Evolutionary conservation across 768 basidiomycete species (phyloP), one percentile per base, ranked within the genome.

Genomic region (Cyclocybe cylindracea): DNA sequence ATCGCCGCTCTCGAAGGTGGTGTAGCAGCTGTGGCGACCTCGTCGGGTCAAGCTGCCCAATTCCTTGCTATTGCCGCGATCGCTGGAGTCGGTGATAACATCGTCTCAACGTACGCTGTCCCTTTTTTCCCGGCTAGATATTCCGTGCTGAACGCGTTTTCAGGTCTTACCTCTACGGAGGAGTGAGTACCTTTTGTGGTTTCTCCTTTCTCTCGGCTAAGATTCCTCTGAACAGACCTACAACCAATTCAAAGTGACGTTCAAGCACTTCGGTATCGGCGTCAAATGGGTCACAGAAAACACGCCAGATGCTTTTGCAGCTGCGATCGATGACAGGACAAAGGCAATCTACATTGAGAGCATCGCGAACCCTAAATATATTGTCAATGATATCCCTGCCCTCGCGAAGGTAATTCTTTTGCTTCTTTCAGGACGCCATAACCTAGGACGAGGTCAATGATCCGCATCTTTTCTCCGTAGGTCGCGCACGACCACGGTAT

Each of bases 1-100:
- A 84, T 91, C 24, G 85, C 87, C 4, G 86, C 86, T 0, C 76
- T 92, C n/a, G 91, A 93, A 66, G 87, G 88, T 9, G 91, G 91
- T 19, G 74, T 73, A 1, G 89, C 87, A 1, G 90, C 90, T 5
- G 77, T 92, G 3, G 89, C 89, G 2, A 77, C 84, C 0, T 71
- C 87, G 3, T 87, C 85, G 48, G 91, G 90, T 0, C 89, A 90
- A 63, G 73, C 86, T 6, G 91, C 89, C 0, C 89, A 91, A 59
- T 87, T 91, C 67, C 71, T 90, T 66, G 76, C 89, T 2, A 80
- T 91, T 53, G 66, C 78, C 1, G 77, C 83, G 29, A 65, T 89
- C 38, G 83, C 85, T 1, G 68, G 75, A 1, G 64, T 76, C 5
- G 90, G 91, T 0, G 90, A 92, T 61, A 93, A 92, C 63, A 87